Conservation (phyloP, 805 yeast genomes). For the Candida ortonii region DNA sequence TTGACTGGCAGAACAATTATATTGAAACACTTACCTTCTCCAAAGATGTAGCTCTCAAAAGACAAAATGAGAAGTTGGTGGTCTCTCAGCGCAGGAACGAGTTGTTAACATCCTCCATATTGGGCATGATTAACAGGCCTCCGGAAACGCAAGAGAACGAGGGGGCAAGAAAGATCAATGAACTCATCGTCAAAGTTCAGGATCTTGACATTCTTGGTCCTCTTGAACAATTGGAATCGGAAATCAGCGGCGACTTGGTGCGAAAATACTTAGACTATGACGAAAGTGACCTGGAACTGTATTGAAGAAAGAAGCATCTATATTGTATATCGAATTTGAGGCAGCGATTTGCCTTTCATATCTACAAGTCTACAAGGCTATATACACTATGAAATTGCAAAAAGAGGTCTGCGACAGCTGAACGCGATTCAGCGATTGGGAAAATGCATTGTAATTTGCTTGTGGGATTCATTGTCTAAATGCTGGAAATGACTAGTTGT, state of each 20-base stretch:
- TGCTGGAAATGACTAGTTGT: too few relatives aligned
- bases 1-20: conserved; percentile 27
- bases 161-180: conserved; percentile 5
- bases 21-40: conserved; percentile 23
- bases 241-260: conserved; percentile 8
- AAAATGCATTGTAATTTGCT: too few relatives aligned
- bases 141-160: conserved; percentile 1
- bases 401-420: too few relatives aligned
- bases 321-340: too few relatives aligned
- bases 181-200: conserved; percentile 11
- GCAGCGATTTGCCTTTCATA: conserved; percentile 7
- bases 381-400: too few relatives aligned
- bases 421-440: too few relatives aligned
- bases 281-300: too few relatives aligned
- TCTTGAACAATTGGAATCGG: conserved; percentile 11
- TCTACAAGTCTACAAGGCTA: too few relatives aligned
- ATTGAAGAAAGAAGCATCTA: too few relatives aligned
- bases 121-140: conserved; percentile 3
- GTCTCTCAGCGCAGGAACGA: conserved; percentile 11
- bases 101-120: conserved; percentile 6
- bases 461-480: too few relatives aligned
- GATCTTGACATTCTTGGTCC: conserved; percentile 9
- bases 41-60: conserved; percentile 9
- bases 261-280: too few relatives aligned
- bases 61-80: conserved; percentile 5